Conservation (phyloP, 495 filamentous ascomycete genomes). For the Penicillium manginii region DNA sequence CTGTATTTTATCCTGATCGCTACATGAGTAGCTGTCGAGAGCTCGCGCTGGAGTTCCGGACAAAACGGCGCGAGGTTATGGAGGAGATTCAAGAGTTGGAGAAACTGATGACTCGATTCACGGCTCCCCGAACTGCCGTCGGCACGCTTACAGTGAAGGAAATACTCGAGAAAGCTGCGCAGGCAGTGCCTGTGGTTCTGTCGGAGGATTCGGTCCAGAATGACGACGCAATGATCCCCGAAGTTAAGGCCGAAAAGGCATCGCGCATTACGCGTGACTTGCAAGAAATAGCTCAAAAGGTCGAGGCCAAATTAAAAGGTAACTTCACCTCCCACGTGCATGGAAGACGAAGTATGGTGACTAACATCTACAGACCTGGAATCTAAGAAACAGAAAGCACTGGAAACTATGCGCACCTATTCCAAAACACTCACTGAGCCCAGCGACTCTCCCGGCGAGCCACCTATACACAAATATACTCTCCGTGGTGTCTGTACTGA, state of each 20-base stretch:
- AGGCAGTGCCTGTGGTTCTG: constrained; percentile 28
- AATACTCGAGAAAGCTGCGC: constrained; percentile 41
- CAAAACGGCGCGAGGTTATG: constrained; percentile 39
- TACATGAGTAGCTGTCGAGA: constrained; percentile 67
- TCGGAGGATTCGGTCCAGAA: constrained; percentile 15
- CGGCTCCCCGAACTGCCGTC: constrained; percentile 22
- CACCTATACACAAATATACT: constrained; percentile 51
- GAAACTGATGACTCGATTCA: constrained; percentile 37
- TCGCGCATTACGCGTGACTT: constrained; percentile 43
- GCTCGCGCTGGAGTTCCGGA: constrained; percentile 53
- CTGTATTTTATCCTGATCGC: constrained; percentile 75
- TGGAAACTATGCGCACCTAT: constrained; percentile 48
- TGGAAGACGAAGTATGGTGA: not conserved
- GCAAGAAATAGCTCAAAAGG: constrained; percentile 40
- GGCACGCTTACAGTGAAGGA: constrained; percentile 35
- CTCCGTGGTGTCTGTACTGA: constrained; percentile 56
- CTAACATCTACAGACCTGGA: constrained; percentile 52
- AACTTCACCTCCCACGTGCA: not conserved
- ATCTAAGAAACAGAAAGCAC: constrained; percentile 51
- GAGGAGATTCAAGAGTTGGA: constrained; percentile 49
- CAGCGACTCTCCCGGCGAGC: constrained; percentile 48
- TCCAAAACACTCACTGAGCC: constrained; percentile 59
- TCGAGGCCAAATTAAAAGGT: constrained; percentile 58
- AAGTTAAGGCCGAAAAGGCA: constrained; percentile 28
- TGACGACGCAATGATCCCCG: constrained; percentile 19